These are phyloP conservation scores for Erucastrum elatum DNA, from an alignment of 345 rosid genomes.

Conservation along the genomic window DNA sequence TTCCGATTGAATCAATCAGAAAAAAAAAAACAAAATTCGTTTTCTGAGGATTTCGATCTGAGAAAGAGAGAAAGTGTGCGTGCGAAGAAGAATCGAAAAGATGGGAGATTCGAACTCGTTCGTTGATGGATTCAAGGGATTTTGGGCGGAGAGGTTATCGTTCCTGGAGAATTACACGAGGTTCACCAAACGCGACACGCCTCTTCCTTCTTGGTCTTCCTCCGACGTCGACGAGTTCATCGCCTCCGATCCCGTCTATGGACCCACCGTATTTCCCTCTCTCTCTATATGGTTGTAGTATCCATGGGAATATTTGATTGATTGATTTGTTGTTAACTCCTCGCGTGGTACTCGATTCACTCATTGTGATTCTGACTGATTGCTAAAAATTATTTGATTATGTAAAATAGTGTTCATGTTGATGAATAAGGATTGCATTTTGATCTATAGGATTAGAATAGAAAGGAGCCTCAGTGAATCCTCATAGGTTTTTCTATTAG, in stretches of 20 bases:
- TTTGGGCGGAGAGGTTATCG: constrained; percentile 63
- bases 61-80: not conserved
- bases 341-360: not conserved
- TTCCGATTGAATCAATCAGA: not conserved
- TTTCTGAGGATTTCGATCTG: not conserved
- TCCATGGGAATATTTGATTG: not conserved
- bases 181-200: constrained; percentile 54
- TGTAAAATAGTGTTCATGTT: not conserved
- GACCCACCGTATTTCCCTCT: constrained; percentile 58
- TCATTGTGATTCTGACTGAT: not conserved
- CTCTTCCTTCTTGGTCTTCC: constrained; percentile 80
- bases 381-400: not conserved
- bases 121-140: constrained; percentile 49
- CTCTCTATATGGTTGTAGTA: not conserved
- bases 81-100: not conserved
- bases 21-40: not conserved
- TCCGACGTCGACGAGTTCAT: constrained; percentile 82
- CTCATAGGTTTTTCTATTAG: not conserved
- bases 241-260: constrained; percentile 80
- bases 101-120: constrained; percentile 57
- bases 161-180: constrained; percentile 58
- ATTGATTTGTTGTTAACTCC: not conserved
- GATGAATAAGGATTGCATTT: not conserved
- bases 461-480: not conserved
- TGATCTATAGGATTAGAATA: not conserved